Base-by-base conservation (phyloP, 768 basidiomycete species). In the Naganishia randhawae region DNA sequence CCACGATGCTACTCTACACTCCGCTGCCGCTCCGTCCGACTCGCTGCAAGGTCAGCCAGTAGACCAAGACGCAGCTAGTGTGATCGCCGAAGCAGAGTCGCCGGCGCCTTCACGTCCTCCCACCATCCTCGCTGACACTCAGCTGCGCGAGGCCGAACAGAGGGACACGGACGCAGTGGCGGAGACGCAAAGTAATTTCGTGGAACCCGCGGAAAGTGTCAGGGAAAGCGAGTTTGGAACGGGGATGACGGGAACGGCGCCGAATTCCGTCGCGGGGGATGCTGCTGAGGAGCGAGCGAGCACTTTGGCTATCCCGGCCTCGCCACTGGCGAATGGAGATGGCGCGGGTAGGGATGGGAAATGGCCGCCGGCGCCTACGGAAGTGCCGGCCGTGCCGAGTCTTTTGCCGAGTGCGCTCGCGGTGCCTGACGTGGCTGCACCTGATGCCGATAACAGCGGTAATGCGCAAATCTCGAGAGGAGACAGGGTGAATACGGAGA, bases 361-460 rank as follows among this genome's bases (percentile, higher is more conserved):
- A 25, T 68, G 67, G 67, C 67, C 67, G 16, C 67, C 67, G 9
- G 61, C 67, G 29, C 67, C 67, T 1, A 68, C 67, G 11, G 51
- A 53, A 16, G 48, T 68, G 29, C 48, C 67, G 5, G n/a, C 67
- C 6, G 67, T 68, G n/a, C 67, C 67, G 19, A 62, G 55, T 37
- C 53, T 55, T 16, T 27, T 68, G 14, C 57, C 57, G 10, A 48
- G 35, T 29, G 67, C 61, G 17, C 42, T 35, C 5, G 45, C 50
- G 0, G 45, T 68, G 22, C 67, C 67, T 35, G 22, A 31, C 37
- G 13, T 29, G 37, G 11, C 22, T n/a, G n/a, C n/a, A n/a, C n/a
- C n/a, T n/a, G 25, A 19, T n/a, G 8, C 19, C 25, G 57, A 41
- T n/a, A 39, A 39, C 31, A 39, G n/a, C 35, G 57, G 5, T 25